Conservation (phyloP, 2,329 filamentous ascomycete genomes). For the Arthrinium phaeospermum region DNA sequence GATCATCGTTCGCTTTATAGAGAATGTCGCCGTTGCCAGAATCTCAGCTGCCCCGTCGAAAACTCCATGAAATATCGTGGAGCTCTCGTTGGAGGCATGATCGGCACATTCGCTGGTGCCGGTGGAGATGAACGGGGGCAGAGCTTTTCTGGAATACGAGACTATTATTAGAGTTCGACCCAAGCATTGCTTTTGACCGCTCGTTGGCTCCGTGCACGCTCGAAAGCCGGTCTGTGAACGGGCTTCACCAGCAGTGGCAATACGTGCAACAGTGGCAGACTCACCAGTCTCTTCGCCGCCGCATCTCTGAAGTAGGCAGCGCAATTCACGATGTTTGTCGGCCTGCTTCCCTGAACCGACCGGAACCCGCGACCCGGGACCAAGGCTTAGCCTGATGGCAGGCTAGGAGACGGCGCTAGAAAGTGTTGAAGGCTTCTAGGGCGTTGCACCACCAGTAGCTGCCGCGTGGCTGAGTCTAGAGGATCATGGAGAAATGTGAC, state of each 20-base stretch:
- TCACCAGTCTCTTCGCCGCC: not conserved
- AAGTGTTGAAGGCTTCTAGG: not conserved
- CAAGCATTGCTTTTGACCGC: not conserved
- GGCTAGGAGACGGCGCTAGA: not conserved
- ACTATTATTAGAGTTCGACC: constrained; percentile 8
- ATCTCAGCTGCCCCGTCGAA: not conserved
- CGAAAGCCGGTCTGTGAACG: not conserved
- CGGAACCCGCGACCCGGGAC: not conserved
- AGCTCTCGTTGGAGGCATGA: not conserved
- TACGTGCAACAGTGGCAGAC: no score
- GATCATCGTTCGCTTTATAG: constrained; percentile 10
- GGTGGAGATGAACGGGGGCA: not conserved
- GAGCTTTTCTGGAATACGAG: constrained; percentile 12
- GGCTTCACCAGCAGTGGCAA: not conserved
- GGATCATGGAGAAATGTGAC: not conserved
- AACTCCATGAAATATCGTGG: not conserved
- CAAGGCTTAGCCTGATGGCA: not conserved
- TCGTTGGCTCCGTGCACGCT: not conserved
- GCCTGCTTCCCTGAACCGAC: no score
- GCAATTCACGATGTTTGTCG: not conserved
- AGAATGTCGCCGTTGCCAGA: not conserved
- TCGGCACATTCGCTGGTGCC: not conserved
- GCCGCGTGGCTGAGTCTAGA: constrained; percentile 12
- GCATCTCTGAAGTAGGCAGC: not conserved
- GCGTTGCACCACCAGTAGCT: not conserved